A percentile compares a stretch with the other conserved stretches of the same genome.
Conservation (phyloP, 2,329 filamentous ascomycete species). For the Pseudogymnoascus sp. region DNA sequence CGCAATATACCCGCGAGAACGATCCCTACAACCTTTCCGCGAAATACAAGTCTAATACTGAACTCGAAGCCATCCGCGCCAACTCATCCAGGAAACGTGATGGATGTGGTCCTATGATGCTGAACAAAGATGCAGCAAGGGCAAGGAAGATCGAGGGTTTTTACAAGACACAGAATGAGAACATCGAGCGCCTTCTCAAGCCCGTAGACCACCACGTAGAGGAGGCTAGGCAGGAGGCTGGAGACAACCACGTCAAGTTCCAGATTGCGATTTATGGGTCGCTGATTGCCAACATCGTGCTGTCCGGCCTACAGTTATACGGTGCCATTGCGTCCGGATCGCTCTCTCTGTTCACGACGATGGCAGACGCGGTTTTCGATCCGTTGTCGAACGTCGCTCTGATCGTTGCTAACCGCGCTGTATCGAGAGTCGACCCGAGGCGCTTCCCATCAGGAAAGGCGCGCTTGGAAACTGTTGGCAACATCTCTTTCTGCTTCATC, state of each 20-base stretch:
- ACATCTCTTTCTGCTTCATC: conserved; percentile 92
- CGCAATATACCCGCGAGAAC: conserved; percentile 40
- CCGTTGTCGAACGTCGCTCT: conserved; percentile 82
- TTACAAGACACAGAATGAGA: conserved; percentile 86
- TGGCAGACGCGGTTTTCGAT: conserved; percentile 93
- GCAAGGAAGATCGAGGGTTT: conserved; percentile 59
- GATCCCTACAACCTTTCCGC: conserved; percentile 77
- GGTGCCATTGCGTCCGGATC: conserved; percentile 80
- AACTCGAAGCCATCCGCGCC: conserved; percentile 70
- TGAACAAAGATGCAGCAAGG: conserved; percentile 32
- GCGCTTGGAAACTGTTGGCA: conserved; percentile 88
- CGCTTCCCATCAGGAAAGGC: conserved; percentile 90
- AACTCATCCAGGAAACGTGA: conserved; percentile 73
- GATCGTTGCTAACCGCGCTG: conserved; percentile 79
- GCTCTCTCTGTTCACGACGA: conserved; percentile 94
- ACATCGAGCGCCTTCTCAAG: conserved; percentile 85
- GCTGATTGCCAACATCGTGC: conserved; percentile 71
- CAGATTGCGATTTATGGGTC: conserved; percentile 59
- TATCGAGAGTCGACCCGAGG: conserved; percentile 75
- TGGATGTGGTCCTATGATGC: conserved; percentile 33
- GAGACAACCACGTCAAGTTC: conserved; percentile 71
- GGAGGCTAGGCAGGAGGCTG: conserved; percentile 66
- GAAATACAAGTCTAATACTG: conserved; percentile 67
- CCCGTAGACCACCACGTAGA: conserved; percentile 84
- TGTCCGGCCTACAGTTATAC: conserved; percentile 79